Evolutionary conservation across 768 basidiomycete genomes (phyloP), one percentile per base, ranked within the genome.

Genomic region (Trametopsis cervina): DNA sequence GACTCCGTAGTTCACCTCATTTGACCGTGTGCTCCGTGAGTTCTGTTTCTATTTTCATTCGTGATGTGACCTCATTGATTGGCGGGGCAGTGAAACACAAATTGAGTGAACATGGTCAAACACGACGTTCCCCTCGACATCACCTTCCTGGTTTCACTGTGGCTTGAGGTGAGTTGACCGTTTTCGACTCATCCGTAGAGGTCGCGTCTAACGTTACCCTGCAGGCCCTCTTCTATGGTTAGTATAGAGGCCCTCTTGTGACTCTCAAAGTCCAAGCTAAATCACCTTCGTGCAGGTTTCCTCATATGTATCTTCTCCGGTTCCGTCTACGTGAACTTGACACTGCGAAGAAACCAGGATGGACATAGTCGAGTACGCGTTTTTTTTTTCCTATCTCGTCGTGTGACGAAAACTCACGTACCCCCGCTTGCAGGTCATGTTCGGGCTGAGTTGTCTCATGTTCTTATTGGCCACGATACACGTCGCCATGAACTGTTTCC

Each of bases 401-500:
- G 36, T n/a, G 4, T n/a, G 3, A 4, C 23, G 49, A 10, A 37
- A 6, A 15, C 12, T 15, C 29, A 17, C 11, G 4, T 33, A 35
- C 23, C n/a, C 13, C 7, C 13, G 18, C 42, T 40, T 40, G 3
- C 33, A 46, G 48, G 26, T 50, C 27, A 54, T 54, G 53, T 54
- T 54, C 42, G 37, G 22, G 27, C 37, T 51, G 25, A 39, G 50
- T 33, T 21, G 39, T 36, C 9, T 51, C 18, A 20, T 51, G 9
- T 51, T 51, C 44, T 9, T 51, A 21, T 44, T 54, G 4, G 49
- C 53, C 9, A 40, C 53, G 6, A 2, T 54, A 27, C 53, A 54
- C 25, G 46, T 54, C 42, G 53, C 49, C n/a, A 51, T 54, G 53
- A 51, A 54, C 50, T 54, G 53, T 33, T 51, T 37, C 46, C 53